phyloP scores from a whole-genome alignment of 441 rosid genomes.

The Populus hybrid region DNA sequence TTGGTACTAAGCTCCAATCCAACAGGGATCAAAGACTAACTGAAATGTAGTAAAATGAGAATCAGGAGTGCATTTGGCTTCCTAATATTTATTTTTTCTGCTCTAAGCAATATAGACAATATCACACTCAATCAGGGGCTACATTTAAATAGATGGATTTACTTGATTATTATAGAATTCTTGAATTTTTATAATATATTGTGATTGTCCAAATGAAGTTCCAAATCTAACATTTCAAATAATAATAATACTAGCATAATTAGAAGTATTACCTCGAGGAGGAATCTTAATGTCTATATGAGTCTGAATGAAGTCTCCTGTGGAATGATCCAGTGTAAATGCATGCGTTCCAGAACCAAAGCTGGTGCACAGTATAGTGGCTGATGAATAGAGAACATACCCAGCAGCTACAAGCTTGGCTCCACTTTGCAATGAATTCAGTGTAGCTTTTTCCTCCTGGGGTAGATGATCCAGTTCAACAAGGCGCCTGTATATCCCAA shows the following conservation, averaged over 20 bases:
- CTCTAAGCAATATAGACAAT: neutral
- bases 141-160: neutral
- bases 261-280: constrained; percentile 59
- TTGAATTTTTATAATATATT: neutral
- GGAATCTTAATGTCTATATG: constrained; percentile 76
- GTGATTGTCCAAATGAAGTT: neutral
- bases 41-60: neutral
- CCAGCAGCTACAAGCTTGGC: constrained; percentile 73
- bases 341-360: constrained; percentile 95
- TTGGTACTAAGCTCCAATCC: neutral
- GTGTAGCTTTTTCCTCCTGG: constrained; percentile 56
- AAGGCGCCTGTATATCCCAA: constrained; percentile 71
- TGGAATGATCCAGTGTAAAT: constrained; percentile 78
- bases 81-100: neutral
- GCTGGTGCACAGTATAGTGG: constrained; percentile 74
- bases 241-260: neutral
- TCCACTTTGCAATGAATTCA: constrained; percentile 86
- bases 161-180: neutral
- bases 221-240: neutral
- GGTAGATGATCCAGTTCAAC: constrained; percentile 79
- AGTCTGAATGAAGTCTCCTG: constrained; percentile 85
- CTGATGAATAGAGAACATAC: constrained; percentile 88
- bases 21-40: neutral
- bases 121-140: neutral
- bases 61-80: neutral